Percentiles rank a stretch among this genome's conserved stretches.
These are phyloP conservation scores for Wilcoxina mikolae DNA, from an alignment of 495 filamentous ascomycete species.

Conservation along the genomic window DNA sequence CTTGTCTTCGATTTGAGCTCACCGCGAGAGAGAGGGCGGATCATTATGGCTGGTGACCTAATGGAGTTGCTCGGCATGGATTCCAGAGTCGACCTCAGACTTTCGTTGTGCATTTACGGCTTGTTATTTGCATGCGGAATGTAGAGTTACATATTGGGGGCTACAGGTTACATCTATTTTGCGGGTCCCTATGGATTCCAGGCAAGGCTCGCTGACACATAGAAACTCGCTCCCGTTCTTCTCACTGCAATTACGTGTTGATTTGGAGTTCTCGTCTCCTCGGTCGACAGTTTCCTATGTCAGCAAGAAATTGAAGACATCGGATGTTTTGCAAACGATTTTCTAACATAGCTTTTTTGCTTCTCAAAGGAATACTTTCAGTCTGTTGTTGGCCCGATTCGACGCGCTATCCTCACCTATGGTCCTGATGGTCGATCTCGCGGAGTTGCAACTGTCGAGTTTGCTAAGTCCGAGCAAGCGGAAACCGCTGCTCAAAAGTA, in stretches of 20 bases:
- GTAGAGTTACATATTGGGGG: background rate
- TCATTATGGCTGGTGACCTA: slow-evolving; percentile 10
- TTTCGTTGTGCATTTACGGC: background rate
- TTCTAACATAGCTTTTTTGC: slow-evolving; percentile 30
- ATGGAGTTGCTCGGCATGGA: background rate
- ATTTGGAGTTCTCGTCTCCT: slow-evolving; percentile 6
- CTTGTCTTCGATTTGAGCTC: slow-evolving; percentile 28
- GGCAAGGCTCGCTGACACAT: slow-evolving; percentile 6
- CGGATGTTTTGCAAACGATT: slow-evolving; percentile 18
- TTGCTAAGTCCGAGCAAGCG: slow-evolving; percentile 61
- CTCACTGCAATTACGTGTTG: background rate
- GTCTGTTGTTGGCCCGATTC: slow-evolving; percentile 77
- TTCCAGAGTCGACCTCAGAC: background rate
- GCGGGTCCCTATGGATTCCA: background rate
- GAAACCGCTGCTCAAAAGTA: slow-evolving; percentile 64
- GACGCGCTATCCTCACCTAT: slow-evolving; percentile 75
- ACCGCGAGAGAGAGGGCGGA: slow-evolving; percentile 27
- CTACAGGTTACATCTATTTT: background rate
- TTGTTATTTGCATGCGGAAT: background rate
- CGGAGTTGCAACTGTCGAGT: slow-evolving; percentile 70
- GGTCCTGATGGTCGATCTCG: slow-evolving; percentile 82
- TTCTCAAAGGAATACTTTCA: slow-evolving; percentile 80
- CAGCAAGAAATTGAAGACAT: slow-evolving; percentile 13
- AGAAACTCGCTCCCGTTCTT: slow-evolving; percentile 18
- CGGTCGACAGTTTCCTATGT: slow-evolving; percentile 6